Evolutionary conservation across 2,329 filamentous ascomycete genomes (phyloP).

Genomic region (Rutstroemia sp.): DNA sequence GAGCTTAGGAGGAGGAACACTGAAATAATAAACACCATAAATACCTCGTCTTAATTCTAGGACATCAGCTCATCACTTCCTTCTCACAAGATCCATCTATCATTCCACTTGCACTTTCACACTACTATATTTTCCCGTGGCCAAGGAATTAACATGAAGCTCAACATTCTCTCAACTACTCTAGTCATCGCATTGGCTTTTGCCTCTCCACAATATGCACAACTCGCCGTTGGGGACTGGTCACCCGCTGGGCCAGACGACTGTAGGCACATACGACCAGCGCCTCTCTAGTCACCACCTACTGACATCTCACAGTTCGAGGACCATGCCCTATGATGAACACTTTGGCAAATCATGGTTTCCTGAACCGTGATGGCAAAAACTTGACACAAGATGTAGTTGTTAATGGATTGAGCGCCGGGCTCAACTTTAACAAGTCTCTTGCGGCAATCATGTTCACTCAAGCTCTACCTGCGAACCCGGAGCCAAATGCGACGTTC

Average conservation of each 20-base stretch:
- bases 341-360: constrained; percentile 37
- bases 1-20: not conserved
- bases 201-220: not conserved
- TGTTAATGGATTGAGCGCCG: constrained; percentile 33
- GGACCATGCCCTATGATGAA: constrained; percentile 38
- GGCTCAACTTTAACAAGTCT: constrained; percentile 36
- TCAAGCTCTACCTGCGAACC: constrained; percentile 36
- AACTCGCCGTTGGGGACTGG: not conserved
- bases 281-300: not conserved
- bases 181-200: not conserved
- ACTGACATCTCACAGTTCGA: constrained; percentile 17
- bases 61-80: not conserved
- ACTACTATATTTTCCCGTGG: not conserved
- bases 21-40: not conserved
- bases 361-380: constrained; percentile 34
- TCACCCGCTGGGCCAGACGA: not conserved
- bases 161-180: not conserved
- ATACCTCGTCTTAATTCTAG: not conserved
- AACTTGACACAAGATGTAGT: constrained; percentile 30
- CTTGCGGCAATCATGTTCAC: constrained; percentile 37
- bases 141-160: not conserved
- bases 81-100: not conserved
- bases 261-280: not conserved
- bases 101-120: not conserved
- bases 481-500: constrained; percentile 36